Evolutionary conservation across 768 basidiomycete species (phyloP), one percentile per base, ranked within the genome.

Genomic region (Roridomyces roridus): DNA sequence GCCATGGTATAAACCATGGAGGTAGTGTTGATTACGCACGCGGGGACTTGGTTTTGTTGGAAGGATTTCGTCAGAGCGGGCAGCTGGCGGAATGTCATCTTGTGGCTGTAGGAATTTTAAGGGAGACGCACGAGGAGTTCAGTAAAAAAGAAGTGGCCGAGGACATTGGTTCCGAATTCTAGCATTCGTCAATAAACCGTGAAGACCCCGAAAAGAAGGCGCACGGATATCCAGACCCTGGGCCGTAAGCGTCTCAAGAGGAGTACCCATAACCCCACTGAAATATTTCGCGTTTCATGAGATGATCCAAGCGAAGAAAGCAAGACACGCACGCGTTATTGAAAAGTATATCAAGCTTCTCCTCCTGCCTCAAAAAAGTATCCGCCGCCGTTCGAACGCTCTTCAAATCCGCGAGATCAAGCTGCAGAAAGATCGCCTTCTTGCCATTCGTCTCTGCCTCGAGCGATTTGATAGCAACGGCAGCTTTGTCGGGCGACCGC

Each of bases 1-100:
- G 53, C 47, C 3, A 50, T 39, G 1, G 5, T 6, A 25, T 55
- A 39, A 3, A 20, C 44, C 0, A 11, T 11, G 12, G 59, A 70
- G 6, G 67, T 55, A 26, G 62, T 65, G 50, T 67, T 58, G 37
- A 73, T 43, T 6, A 73, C 61, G 17, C 72, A 69, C 18, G 67
- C 67, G 43, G 67, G 73, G 9, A 42, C 28, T 9, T 59, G 39
- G 10, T 45, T 46, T 31, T 43, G 47, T 11, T 56, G 28, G 15
- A 64, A 55, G 11, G 67, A 67, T 31, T 56, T 60, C 10, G 51
- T 50, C 11, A 69, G 46, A 6, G 58, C 60, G 7, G 72, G 68
- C 1, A 63, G 45, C 55, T 56, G 40, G n/a, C n/a, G n/a, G n/a
- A n/a, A n/a, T n/a, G n/a, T n/a, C 10, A 35, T 23, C 6, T 2